These are phyloP conservation scores for Linnemannia schmuckeri DNA, from an alignment of 192 early-diverging fungal species.

Conservation along the genomic window DNA sequence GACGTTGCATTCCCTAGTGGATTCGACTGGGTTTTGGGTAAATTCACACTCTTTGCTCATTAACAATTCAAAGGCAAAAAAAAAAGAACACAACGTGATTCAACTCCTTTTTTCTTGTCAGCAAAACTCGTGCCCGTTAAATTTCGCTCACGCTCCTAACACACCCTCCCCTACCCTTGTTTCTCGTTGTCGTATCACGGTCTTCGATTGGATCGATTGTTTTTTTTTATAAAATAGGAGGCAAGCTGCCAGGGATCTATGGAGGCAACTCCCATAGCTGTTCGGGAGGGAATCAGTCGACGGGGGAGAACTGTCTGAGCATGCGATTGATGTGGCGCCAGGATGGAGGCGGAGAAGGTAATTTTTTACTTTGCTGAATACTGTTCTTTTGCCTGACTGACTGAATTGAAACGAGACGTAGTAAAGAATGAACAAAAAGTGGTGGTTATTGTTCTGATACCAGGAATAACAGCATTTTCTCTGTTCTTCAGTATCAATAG, in stretches of 20 bases:
- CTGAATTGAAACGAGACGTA: background rate
- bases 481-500: background rate
- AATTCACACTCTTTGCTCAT: background rate
- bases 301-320: conserved; percentile 59
- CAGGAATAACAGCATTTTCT: background rate
- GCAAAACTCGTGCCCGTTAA: background rate
- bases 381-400: no score
- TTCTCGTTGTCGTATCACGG: background rate
- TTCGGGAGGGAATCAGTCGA: conserved; percentile 62
- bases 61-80: no score
- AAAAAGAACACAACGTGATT: background rate
- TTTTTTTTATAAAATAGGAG: conserved; percentile 32
- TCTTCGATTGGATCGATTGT: background rate
- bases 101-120: background rate
- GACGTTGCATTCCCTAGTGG: conserved; percentile 58
- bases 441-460: no score
- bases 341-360: conserved; percentile 52
- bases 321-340: conserved; percentile 67
- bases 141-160: background rate
- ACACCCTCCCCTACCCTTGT: background rate
- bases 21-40: conserved; percentile 60
- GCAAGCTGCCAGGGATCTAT: conserved; percentile 64
- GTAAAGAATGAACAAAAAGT: background rate
- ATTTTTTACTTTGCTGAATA: background rate
- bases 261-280: conserved; percentile 60